Evolutionary conservation across 345 rosid species (phyloP).

Genomic region (Gossypium anomalum): DNA sequence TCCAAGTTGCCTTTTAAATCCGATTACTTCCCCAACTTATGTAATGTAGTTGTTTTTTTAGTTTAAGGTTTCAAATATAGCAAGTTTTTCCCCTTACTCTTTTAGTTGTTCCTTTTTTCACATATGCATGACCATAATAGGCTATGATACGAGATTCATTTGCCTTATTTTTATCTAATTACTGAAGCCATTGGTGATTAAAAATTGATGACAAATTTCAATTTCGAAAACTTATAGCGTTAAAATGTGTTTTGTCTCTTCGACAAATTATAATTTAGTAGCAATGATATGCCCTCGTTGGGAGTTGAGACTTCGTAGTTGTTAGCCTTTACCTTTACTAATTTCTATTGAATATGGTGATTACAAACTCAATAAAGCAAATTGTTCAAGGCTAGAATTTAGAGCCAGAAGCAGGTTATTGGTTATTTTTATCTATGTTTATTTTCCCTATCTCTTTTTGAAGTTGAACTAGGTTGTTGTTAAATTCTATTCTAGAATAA

Average conservation of each 20-base stretch:
- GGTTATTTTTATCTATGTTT: neutral
- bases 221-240: neutral
- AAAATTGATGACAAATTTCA: neutral
- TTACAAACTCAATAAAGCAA: neutral
- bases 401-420: neutral
- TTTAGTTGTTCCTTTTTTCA: neutral
- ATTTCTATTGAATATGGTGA: neutral
- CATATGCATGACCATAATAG: neutral
- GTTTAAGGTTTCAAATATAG: neutral
- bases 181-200: neutral
- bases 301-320: neutral
- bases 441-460: neutral
- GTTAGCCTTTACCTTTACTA: neutral
- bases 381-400: neutral
- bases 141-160: neutral
- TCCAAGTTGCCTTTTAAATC: neutral
- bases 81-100: no score
- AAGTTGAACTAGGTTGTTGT: constrained; percentile 6
- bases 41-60: neutral
- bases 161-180: no score
- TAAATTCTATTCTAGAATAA: constrained; percentile 36
- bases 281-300: neutral
- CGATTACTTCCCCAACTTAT: neutral
- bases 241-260: neutral
- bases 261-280: neutral